phyloP scores from a whole-genome alignment of 176 grass and related monocot genomes.

The Carex scoparia region DNA sequence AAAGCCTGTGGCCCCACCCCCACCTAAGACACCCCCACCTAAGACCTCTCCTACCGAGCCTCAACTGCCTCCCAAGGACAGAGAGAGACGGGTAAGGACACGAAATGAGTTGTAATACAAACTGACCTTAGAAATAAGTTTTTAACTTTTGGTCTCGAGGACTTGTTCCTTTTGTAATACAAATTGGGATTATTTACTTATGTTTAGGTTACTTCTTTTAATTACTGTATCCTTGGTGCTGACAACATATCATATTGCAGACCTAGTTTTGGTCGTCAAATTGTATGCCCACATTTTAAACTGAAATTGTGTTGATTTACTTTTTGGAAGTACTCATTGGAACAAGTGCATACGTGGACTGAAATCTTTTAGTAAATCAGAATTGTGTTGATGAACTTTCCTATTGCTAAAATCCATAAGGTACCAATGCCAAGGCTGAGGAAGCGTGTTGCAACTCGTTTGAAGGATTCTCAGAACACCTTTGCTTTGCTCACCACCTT shows the following conservation, averaged over 20 bases:
- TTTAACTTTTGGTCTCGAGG: neutral
- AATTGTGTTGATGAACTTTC: neutral
- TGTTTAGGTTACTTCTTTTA: neutral
- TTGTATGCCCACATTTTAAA: neutral
- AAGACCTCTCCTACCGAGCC: conserved; percentile 79
- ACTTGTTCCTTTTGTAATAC: neutral
- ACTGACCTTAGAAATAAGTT: neutral
- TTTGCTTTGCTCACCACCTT: conserved; percentile 97
- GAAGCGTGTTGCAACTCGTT: conserved; percentile 85
- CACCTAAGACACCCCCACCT: conserved; percentile 38
- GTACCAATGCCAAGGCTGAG: conserved; percentile 94
- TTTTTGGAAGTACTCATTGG: neutral
- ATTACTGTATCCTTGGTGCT: neutral
- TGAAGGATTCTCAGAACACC: conserved; percentile 99
- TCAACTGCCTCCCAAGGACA: conserved; percentile 93
- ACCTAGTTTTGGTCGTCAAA: neutral
- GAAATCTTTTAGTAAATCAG: neutral
- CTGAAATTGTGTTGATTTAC: neutral
- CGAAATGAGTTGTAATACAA: neutral
- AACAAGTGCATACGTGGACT: neutral
- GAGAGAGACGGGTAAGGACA: conserved; percentile 70
- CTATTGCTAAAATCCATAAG: conserved; percentile 20
- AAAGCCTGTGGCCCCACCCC: conserved; percentile 34
- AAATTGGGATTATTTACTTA: neutral
- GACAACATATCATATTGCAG: neutral